phyloP scores from a whole-genome alignment of 306 rosid species.

The Vigna mungo region DNA sequence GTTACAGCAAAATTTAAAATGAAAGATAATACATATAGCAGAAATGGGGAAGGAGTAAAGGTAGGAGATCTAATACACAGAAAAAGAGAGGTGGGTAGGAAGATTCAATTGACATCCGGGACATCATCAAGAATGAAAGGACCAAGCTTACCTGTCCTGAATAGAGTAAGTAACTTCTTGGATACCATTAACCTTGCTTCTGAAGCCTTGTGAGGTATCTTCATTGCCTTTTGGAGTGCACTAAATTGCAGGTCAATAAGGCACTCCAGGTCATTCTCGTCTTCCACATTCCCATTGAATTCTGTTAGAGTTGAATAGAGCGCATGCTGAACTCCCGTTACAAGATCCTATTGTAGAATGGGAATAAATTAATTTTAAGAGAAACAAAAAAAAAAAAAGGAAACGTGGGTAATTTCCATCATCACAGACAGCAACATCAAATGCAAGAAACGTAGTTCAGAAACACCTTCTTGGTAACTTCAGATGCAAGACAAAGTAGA shows the following conservation, averaged over 20 bases:
- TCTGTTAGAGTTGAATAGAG: constrained; percentile 53
- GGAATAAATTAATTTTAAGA: constrained; percentile 2
- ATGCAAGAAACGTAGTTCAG: constrained; percentile 39
- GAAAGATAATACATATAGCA: constrained; percentile 10
- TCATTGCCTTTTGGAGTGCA: constrained; percentile 80
- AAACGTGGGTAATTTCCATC: background rate
- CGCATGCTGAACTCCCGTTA: constrained; percentile 68
- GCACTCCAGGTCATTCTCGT: constrained; percentile 69
- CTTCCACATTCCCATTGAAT: constrained; percentile 54
- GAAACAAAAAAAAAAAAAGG: background rate
- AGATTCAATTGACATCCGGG: constrained; percentile 43
- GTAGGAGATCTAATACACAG: constrained; percentile 1
- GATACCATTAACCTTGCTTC: constrained; percentile 91
- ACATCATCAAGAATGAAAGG: constrained; percentile 92
- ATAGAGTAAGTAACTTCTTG: constrained; percentile 79
- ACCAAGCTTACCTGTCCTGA: constrained; percentile 85
- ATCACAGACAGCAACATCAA: constrained; percentile 39
- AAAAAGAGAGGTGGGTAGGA: background rate
- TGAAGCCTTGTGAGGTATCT: constrained; percentile 77
- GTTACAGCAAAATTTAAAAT: constrained; percentile 25
- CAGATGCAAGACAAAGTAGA: background rate
- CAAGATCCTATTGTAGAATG: constrained; percentile 61
- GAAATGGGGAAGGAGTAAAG: background rate
- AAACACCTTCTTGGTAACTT: constrained; percentile 21
- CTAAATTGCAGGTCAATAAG: constrained; percentile 77